A percentile compares a stretch with the other conserved stretches of the same genome.
Evolutionary conservation across 495 filamentous ascomycete genomes (phyloP).

Genomic region (Penicillium robsamsonii): DNA sequence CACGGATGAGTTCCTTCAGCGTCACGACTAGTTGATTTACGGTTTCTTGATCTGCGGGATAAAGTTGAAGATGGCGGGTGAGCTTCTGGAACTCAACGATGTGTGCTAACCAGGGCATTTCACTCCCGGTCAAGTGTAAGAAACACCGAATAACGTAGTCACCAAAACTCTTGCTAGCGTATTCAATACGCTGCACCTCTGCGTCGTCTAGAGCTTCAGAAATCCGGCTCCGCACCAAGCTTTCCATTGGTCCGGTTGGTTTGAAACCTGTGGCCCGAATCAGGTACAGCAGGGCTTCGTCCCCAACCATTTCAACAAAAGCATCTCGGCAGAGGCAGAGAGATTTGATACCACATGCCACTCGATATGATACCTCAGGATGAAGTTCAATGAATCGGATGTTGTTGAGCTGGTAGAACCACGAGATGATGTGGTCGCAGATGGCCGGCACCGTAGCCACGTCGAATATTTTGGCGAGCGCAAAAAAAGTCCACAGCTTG

Average conservation of each 20-base stretch:
- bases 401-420: constrained; percentile 48
- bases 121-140: constrained; percentile 30
- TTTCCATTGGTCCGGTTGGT: constrained; percentile 19
- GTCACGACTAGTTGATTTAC: constrained; percentile 17
- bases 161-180: constrained; percentile 47
- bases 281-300: constrained; percentile 43
- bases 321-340: constrained; percentile 39
- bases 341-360: constrained; percentile 44
- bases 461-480: constrained; percentile 56
- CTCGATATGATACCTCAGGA: constrained; percentile 46
- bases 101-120: constrained; percentile 44
- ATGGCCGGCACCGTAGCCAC: constrained; percentile 39
- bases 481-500: constrained; percentile 61
- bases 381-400: constrained; percentile 45
- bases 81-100: constrained; percentile 30
- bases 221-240: constrained; percentile 21
- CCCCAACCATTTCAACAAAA: constrained; percentile 49
- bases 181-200: constrained; percentile 49
- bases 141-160: constrained; percentile 37
- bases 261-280: constrained; percentile 7
- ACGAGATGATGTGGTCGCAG: constrained; percentile 40
- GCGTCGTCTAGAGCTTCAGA: constrained; percentile 41
- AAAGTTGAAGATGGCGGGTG: constrained; percentile 13
- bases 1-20: constrained; percentile 34
- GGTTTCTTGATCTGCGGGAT: constrained; percentile 5